Percentiles rank a stretch among this genome's conserved stretches.
Evolutionary conservation across 2,329 filamentous ascomycete genomes (phyloP).

Genomic region (Botrytis porri): DNA sequence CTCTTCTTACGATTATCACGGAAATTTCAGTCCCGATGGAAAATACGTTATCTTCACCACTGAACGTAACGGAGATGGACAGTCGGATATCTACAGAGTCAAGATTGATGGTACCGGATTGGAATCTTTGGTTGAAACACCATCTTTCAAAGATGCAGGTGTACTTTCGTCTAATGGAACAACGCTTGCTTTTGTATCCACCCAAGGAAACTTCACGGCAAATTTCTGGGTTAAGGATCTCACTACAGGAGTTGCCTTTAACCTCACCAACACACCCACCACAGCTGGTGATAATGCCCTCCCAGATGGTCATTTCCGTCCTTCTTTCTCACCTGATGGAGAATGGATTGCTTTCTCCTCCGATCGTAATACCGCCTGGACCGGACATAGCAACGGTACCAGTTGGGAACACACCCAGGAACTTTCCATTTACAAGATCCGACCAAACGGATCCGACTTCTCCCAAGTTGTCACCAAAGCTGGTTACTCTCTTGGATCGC

Average conservation of each 20-base stretch:
- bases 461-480: conserved; percentile 38
- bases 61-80: conserved; percentile 44
- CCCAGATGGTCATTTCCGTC: conserved; percentile 40
- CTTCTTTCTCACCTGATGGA: conserved; percentile 43
- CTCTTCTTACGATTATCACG: conserved; percentile 42
- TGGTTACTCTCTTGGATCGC: conserved; percentile 41
- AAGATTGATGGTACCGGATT: conserved; percentile 40
- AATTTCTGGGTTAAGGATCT: conserved; percentile 45
- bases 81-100: conserved; percentile 43
- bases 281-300: conserved; percentile 29
- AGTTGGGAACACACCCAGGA: conserved; percentile 44
- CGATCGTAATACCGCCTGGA: conserved; percentile 44
- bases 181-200: conserved; percentile 43
- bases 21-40: conserved; percentile 40
- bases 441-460: conserved; percentile 41
- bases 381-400: conserved; percentile 42
- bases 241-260: conserved; percentile 36
- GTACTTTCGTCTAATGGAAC: conserved; percentile 42
- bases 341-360: conserved; percentile 44
- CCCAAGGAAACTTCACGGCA: conserved; percentile 38
- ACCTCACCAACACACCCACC: conserved; percentile 40
- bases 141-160: conserved; percentile 41
- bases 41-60: conserved; percentile 44
- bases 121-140: conserved; percentile 38
- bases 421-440: conserved; percentile 43